These are phyloP conservation scores for Fusarium nodosum DNA, from an alignment of 2,329 filamentous ascomycete genomes.

Conservation along the genomic window DNA sequence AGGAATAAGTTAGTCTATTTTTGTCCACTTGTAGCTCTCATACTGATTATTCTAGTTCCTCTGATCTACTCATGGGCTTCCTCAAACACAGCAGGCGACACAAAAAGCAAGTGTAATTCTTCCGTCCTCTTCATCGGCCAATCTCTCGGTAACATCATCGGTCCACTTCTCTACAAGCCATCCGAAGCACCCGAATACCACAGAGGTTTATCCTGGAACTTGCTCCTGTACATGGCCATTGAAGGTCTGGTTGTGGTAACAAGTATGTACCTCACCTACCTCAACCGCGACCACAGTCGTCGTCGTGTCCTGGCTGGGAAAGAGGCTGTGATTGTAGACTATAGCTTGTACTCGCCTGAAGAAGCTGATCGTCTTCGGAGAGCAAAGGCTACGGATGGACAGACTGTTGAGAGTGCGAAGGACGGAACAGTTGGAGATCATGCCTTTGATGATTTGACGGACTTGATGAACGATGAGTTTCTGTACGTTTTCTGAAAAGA, in stretches of 20 bases:
- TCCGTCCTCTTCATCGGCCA: constrained; percentile 72
- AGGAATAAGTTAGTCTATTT: constrained; percentile 50
- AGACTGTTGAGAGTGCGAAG: constrained; percentile 1
- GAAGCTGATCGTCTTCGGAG: constrained; percentile 58
- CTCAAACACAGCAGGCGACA: constrained; percentile 74
- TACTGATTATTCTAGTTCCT: constrained; percentile 55
- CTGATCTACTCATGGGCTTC: constrained; percentile 69
- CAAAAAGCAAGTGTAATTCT: constrained; percentile 75
- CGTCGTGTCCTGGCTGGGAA: constrained; percentile 69
- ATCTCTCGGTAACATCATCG: constrained; percentile 74
- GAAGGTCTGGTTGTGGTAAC: constrained; percentile 56
- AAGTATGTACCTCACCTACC: constrained; percentile 53
- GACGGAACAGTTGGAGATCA: constrained; percentile 23
- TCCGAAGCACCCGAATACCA: constrained; percentile 54
- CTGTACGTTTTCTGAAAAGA: constrained; percentile 34
- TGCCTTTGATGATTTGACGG: constrained; percentile 38
- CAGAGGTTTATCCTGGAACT: constrained; percentile 67
- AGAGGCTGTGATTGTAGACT: constrained; percentile 66
- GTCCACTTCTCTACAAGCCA: constrained; percentile 51
- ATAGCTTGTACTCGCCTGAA: constrained; percentile 19
- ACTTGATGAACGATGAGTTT: constrained; percentile 44
- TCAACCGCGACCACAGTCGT: constrained; percentile 67
- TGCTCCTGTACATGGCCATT: constrained; percentile 70
- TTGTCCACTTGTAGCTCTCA: fast-evolving
- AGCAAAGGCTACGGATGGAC: constrained; percentile 13